Base-by-base conservation (phyloP, 352 stramenopile species). In the Pythium coloratum region DNA sequence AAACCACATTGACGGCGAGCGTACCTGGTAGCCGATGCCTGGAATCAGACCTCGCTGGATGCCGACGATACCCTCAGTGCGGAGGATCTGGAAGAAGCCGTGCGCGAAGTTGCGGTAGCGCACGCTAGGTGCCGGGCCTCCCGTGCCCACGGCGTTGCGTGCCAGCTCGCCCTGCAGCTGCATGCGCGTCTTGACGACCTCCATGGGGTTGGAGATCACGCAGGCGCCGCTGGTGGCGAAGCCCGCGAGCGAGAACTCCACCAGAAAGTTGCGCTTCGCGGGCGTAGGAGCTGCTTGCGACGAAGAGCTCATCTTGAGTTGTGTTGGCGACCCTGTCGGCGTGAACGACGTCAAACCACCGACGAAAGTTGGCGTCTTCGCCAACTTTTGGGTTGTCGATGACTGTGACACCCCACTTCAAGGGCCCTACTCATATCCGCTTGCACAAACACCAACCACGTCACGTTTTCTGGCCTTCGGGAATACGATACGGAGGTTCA, bases 161-260 rank as follows among this genome's bases (percentile, higher is more conserved):
- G 85, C 78, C 30, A 96, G 77, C 64, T 96, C 88, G 18, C 86
- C 88, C 73, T 96, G 88, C 40, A 96, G 70, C 75, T 96, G 88
- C 88, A 96, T 94, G 65, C 88, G 88, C 60, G 88, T 96, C 82
- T 96, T 96, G 66, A 96, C 81, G 49, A 95, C 86, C 70, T 96
- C 88, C 86, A 96, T 95, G n/a, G 88, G 88, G 66, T 96, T 96
- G 40, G 88, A 96, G 42, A 91, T 75, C 24, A 96, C 67, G 40
- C 78, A 90, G 8, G 88, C 86, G 46, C 77, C 73, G 67, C 82
- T 84, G 6, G 88, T 92, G 28, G 88, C 80, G 16, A 80, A 38
- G 59, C 79, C 87, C 20, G 78, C 88, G 58, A 96, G 70, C 32
- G 87, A 32, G 64, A 94, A 91, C 59, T 94, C 86, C 69, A 91